phyloP scores from a whole-genome alignment of 305 asterid genomes.

The Solanum hybrid region DNA sequence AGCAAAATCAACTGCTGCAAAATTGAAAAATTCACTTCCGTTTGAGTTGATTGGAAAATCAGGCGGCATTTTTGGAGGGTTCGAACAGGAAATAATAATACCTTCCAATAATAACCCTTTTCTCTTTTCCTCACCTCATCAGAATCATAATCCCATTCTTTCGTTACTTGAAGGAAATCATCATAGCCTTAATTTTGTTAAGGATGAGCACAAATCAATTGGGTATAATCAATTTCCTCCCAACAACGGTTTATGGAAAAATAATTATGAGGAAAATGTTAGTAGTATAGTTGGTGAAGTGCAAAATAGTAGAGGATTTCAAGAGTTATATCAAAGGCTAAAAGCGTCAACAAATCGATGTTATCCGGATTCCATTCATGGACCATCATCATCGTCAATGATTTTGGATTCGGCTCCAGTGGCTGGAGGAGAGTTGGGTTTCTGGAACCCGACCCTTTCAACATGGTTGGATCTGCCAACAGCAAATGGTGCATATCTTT shows the following conservation, averaged over 20 bases:
- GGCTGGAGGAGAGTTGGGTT: slow-evolving; percentile 36
- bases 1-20: slow-evolving; percentile 23
- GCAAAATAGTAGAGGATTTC: slow-evolving; percentile 34
- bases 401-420: slow-evolving; percentile 63
- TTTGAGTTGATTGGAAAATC: slow-evolving; percentile 25
- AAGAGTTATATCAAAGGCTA: slow-evolving; percentile 50
- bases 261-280: slow-evolving; percentile 14
- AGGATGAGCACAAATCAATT: slow-evolving; percentile 28
- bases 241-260: slow-evolving; percentile 30
- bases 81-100: slow-evolving; percentile 23
- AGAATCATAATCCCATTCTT: slow-evolving; percentile 33
- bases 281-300: slow-evolving; percentile 25
- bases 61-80: slow-evolving; percentile 19
- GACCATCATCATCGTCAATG: slow-evolving; percentile 18
- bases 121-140: slow-evolving; percentile 27
- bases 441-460: slow-evolving; percentile 37
- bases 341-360: slow-evolving; percentile 24
- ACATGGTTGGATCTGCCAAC: slow-evolving; percentile 51
- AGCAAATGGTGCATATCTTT: slow-evolving; percentile 47
- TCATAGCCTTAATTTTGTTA: slow-evolving; percentile 6
- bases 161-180: slow-evolving; percentile 41
- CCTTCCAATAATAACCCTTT: slow-evolving; percentile 26
- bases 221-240: slow-evolving; percentile 10
- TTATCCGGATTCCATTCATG: slow-evolving; percentile 9
- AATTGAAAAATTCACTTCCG: slow-evolving; percentile 23